Evolutionary conservation across 257 asterid species (phyloP), one percentile per base, ranked within the genome.

Genomic region (Petunia axillaris): DNA sequence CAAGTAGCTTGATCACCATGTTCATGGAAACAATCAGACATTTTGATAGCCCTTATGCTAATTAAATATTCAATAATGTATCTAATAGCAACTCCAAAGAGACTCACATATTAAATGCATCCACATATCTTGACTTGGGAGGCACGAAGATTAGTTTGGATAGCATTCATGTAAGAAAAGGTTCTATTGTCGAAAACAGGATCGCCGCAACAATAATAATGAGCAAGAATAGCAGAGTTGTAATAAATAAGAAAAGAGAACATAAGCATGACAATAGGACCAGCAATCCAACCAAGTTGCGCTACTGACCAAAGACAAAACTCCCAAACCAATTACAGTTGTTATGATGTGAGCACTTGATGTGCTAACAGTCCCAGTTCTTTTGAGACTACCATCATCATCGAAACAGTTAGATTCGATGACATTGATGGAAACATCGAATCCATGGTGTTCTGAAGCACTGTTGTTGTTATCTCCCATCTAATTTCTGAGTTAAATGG

Each of bases 81-180:
- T 15, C 99, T 97, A 64, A 95, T 79, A 1, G 99, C 99, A 75
- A 91, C 97, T 65, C 99, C 99, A 77, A 95, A 91, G 36, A 95
- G 92, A 91, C 93, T 95, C 60, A 87, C 0, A 64, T 95, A 95
- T 81, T 95, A 98, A 86, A 95, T 93, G 59, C 92, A 90, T 14
- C 99, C 99, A 82, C 99, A 95, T 50, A 95, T 80, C 83, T 95
- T 93, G 35, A 95, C 97, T 75, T 95, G 25, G 25, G 88, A 78
- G 90, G 87, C 41, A 88, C 92, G 88, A 15, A 89, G 87, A 75
- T 87, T 87, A 46, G 92, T 79, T 53, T 79, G 48, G 62, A 87
- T 91, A 64, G 90, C 91, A 39, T 86, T 91, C 91, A 85, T 89
- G 66, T 89, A 89, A 8, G 91, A 87, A 39, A 87, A 87, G 80